Evolutionary conservation across 2,329 filamentous ascomycete species (phyloP), one percentile per base, ranked within the genome.

Genomic region (Fusarium torulosum): DNA sequence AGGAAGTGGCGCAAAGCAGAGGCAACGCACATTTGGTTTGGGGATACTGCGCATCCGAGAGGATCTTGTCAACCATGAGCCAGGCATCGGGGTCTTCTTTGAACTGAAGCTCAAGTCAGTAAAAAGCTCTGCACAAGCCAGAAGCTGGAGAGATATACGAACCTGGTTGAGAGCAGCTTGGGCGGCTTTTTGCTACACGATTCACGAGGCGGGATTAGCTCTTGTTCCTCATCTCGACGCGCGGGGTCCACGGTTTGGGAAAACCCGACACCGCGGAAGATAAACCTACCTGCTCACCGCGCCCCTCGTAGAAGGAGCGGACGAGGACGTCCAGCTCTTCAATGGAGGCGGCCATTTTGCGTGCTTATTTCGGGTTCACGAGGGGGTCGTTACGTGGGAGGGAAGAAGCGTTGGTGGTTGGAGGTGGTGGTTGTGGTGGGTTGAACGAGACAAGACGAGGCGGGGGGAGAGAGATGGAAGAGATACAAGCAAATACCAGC

Each of bases 81-180:
- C 96, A 99, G 62, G 96, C 91, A 83, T 99, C 96, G 59, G 95
- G 94, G 76, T 98, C 97, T 84, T 98, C 96, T 81, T 98, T 98
- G 87, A 99, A 99, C 93, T 98, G 66, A 43, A 63, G 67, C 20
- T 35, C 46, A 53, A 53, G 64, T 70, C 44, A 75, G 73, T 49
- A 40, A 52, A 53, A 51, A 29, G 21, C 40, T 40, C 9, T 37
- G 10, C 19, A 29, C 5, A 3, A 17, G 15, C 15, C n/a, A 11
- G 6, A 31, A 43, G 50, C 21, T 49, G 44, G n/a, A 25, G 23
- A 69, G 66, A 40, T 67, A 66, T 55, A 75, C 87, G 78, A 86
- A 95, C 93, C 88, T 97, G 93, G 82, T 97, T 97, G 78, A 98
- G 84, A 63, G 93, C 90, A 77, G 93, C 91, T 80, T 97, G 93